Conservation (phyloP, 148 eudicot species). For the Heliamphora exappendiculata region DNA sequence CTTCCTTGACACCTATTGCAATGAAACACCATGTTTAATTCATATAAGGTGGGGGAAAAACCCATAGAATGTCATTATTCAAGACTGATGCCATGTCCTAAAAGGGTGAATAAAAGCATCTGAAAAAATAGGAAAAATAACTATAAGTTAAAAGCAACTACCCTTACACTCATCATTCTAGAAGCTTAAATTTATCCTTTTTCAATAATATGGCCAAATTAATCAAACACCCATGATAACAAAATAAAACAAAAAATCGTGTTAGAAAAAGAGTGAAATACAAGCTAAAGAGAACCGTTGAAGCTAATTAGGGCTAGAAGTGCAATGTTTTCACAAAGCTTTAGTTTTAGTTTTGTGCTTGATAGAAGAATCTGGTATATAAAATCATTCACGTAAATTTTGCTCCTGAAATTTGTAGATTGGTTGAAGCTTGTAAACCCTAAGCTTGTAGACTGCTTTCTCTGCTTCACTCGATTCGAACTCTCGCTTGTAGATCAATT, state of each 20-base stretch:
- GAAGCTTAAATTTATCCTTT: background rate
- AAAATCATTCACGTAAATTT: too few relatives aligned
- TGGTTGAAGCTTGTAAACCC: too few relatives aligned
- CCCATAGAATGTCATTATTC: background rate
- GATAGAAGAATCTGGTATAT: too few relatives aligned
- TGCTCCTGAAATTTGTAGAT: too few relatives aligned
- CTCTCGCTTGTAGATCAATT: too few relatives aligned
- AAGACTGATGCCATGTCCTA: background rate
- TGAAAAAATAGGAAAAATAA: too few relatives aligned
- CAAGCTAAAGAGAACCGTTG: background rate
- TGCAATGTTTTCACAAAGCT: background rate
- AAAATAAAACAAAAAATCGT: too few relatives aligned
- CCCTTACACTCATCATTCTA: background rate
- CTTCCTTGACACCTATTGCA: conserved; percentile 40
- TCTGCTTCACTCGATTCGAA: too few relatives aligned
- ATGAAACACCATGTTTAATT: background rate
- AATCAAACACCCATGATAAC: too few relatives aligned
- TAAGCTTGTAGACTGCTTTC: too few relatives aligned
- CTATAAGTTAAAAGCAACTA: background rate
- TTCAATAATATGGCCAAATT: background rate
- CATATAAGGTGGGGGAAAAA: background rate
- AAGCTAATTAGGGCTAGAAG: background rate
- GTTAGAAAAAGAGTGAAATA: background rate
- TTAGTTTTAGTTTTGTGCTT: too few relatives aligned
- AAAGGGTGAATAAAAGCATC: background rate